A percentile compares a stretch with the other conserved stretches of the same genome.
phyloP scores from a whole-genome alignment of 805 yeast species.

The Ogataea pini region DNA sequence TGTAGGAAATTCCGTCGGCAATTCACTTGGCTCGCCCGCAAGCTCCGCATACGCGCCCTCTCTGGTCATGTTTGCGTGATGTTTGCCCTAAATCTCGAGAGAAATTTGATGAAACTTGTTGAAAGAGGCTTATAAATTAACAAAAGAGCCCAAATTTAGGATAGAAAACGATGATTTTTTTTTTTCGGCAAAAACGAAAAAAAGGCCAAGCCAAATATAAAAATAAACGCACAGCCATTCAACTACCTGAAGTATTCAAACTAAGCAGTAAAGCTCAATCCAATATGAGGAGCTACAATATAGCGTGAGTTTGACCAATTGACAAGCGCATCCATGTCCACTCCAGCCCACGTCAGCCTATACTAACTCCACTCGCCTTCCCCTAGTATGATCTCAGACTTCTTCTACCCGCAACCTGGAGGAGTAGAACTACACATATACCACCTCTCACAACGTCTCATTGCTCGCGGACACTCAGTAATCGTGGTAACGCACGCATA shows the following conservation, averaged over 20 bases:
- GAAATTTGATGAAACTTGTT: neutral
- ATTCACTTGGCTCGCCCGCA: slow-evolving; percentile 10
- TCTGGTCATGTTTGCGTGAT: slow-evolving; percentile 8
- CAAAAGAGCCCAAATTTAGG: neutral
- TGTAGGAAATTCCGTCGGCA: neutral
- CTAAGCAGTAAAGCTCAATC: neutral
- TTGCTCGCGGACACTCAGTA: slow-evolving; percentile 81
- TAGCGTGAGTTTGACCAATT: slow-evolving; percentile 37
- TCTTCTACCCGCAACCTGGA: slow-evolving; percentile 97
- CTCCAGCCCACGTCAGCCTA: too few relatives aligned
- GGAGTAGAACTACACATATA: slow-evolving; percentile 96
- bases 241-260: too few relatives aligned
- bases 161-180: neutral
- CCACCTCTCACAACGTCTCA: slow-evolving; percentile 82
- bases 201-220: slow-evolving; percentile 1
- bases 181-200: neutral
- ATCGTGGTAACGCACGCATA: slow-evolving; percentile 87
- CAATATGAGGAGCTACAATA: slow-evolving; percentile 29
- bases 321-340: too few relatives aligned
- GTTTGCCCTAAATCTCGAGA: neutral
- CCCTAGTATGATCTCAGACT: slow-evolving; percentile 80
- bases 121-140: neutral
- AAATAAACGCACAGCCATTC: slow-evolving; percentile 4
- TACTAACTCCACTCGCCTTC: too few relatives aligned
- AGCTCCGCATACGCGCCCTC: slow-evolving; percentile 13